Evolutionary conservation across 306 rosid genomes (phyloP).

Genomic region (Vachellia collinsii): DNA sequence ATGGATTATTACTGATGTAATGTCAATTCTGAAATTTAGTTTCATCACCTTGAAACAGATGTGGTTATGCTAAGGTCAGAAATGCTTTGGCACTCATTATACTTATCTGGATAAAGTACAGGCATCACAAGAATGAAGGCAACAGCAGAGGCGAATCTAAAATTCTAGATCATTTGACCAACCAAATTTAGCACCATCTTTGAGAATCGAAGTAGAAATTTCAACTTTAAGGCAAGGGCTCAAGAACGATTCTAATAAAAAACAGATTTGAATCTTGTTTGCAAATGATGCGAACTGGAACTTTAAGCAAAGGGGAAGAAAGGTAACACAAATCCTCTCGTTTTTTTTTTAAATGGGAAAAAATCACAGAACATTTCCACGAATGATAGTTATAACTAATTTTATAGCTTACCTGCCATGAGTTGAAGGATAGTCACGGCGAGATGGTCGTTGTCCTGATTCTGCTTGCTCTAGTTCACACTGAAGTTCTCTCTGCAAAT

Average conservation of each 20-base stretch:
- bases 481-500: slow-evolving; percentile 84
- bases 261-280: background rate
- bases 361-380: background rate
- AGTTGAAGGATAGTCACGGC: slow-evolving; percentile 80
- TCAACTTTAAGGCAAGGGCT: background rate
- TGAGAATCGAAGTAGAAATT: background rate
- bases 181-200: background rate
- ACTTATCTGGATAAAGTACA: background rate
- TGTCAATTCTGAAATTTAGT: background rate
- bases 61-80: background rate
- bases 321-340: background rate
- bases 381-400: background rate
- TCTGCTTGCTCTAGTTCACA: slow-evolving; percentile 93
- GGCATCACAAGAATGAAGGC: background rate
- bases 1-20: background rate
- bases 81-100: background rate
- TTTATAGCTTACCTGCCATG: slow-evolving; percentile 63
- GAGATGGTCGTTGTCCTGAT: slow-evolving; percentile 76
- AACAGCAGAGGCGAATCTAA: background rate
- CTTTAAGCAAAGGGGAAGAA: background rate
- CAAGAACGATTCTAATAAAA: background rate
- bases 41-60: background rate
- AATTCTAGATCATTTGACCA: background rate
- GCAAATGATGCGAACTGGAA: background rate
- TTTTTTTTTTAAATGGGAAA: background rate